Conservation (phyloP, 2,329 filamentous ascomycete species). For the Xylaria multiplex region DNA sequence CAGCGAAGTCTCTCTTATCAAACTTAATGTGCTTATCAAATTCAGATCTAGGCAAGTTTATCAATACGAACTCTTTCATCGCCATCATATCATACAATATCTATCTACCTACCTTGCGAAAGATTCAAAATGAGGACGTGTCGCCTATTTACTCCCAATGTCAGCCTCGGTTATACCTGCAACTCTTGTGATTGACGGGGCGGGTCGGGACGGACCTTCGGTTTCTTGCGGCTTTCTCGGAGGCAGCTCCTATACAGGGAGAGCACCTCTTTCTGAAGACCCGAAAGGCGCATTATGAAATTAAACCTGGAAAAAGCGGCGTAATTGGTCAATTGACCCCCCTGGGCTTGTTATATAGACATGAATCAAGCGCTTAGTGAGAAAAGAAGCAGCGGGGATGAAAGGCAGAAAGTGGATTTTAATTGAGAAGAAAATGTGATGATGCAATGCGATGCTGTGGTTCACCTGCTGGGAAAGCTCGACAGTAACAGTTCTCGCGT, state of each 20-base stretch:
- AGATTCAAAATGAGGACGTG: conserved; percentile 68
- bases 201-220: conserved; percentile 63
- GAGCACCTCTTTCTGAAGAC: conserved; percentile 89
- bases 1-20: conserved; percentile 85
- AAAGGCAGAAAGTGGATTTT: conserved; percentile 17
- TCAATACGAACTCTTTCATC: conserved; percentile 1
- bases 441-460: conserved; percentile 2
- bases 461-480: not conserved
- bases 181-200: conserved; percentile 24
- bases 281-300: conserved; percentile 70
- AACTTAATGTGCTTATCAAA: conserved; percentile 76
- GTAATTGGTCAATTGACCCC: not conserved
- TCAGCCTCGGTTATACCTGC: conserved; percentile 9
- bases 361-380: not conserved
- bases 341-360: not conserved
- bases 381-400: not conserved
- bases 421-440: conserved; percentile 10
- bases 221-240: conserved; percentile 83
- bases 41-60: conserved; percentile 65
- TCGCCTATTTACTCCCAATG: conserved; percentile 54
- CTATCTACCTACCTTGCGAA: conserved; percentile 68
- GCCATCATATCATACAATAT: not conserved
- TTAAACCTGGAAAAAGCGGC: not conserved
- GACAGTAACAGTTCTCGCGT: conserved; percentile 1
- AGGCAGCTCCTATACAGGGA: conserved; percentile 87